Percentiles rank a stretch among this genome's conserved stretches.
These are phyloP conservation scores for Clavispora phyllophila DNA, from an alignment of 805 yeast species.

Conservation along the genomic window DNA sequence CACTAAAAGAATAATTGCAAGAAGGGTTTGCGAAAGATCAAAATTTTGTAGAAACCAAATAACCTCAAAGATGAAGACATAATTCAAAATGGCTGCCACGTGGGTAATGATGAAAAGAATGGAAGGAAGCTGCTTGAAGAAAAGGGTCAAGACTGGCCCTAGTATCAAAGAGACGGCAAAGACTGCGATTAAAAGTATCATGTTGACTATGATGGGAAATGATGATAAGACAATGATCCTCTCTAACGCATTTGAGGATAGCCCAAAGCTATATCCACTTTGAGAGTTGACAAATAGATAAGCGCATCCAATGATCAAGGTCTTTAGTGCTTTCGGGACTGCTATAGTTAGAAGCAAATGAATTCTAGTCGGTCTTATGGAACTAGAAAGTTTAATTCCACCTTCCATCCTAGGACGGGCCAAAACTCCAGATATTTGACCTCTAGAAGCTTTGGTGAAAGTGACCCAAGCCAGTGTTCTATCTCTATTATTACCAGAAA, in stretches of 20 bases:
- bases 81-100: constrained; percentile 45
- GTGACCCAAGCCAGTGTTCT: constrained; percentile 9
- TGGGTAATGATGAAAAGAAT: constrained; percentile 39
- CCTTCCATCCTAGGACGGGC: background rate
- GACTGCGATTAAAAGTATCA: constrained; percentile 32
- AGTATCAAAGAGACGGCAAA: constrained; percentile 41
- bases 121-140: constrained; percentile 30
- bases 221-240: constrained; percentile 41
- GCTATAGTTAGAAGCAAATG: constrained; percentile 40
- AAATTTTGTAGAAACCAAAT: constrained; percentile 67
- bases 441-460: constrained; percentile 4
- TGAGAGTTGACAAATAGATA: constrained; percentile 53
- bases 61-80: constrained; percentile 53
- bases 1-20: constrained; percentile 56
- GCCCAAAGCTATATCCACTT: constrained; percentile 33
- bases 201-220: constrained; percentile 46
- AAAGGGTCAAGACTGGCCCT: constrained; percentile 38
- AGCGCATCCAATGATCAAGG: constrained; percentile 37
- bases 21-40: constrained; percentile 52
- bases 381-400: background rate
- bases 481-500: constrained; percentile 7
- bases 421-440: background rate
- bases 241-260: constrained; percentile 37
- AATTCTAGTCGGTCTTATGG: constrained; percentile 42
- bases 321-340: constrained; percentile 31